Evolutionary conservation across 2,329 filamentous ascomycete species (phyloP).

Genomic region (Fusarium sublunatum): DNA sequence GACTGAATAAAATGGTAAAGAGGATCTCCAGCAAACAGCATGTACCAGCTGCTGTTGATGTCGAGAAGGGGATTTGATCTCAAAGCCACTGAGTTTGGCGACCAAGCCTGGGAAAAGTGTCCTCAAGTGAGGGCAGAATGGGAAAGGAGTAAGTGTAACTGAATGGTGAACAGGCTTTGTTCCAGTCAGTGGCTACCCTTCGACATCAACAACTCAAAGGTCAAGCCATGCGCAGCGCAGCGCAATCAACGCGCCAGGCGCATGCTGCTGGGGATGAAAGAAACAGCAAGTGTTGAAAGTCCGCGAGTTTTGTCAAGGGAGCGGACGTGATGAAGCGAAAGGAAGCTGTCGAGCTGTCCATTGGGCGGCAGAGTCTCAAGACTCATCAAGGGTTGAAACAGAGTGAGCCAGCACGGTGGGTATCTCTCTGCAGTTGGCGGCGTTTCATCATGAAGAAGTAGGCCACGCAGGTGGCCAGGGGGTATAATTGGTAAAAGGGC

Average conservation of each 20-base stretch:
- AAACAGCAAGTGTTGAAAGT: conserved; percentile 39
- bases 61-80: conserved; percentile 38
- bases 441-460: conserved; percentile 46
- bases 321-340: conserved; percentile 45
- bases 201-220: conserved; percentile 9
- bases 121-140: conserved; percentile 8
- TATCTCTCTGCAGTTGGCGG: conserved; percentile 39
- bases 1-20: conserved; percentile 38
- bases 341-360: conserved; percentile 44
- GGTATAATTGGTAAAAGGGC: conserved; percentile 33
- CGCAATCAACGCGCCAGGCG: conserved; percentile 48
- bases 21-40: conserved; percentile 40
- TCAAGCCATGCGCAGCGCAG: conserved; percentile 39
- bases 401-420: conserved; percentile 30
- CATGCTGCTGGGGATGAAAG: conserved; percentile 41
- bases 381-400: conserved; percentile 43
- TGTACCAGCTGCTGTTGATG: conserved; percentile 23
- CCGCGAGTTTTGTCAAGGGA: conserved; percentile 30
- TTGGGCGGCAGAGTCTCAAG: conserved; percentile 38
- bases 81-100: conserved; percentile 37
- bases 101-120: conserved; percentile 30
- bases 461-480: conserved; percentile 30
- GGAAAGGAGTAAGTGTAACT: neutral
- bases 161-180: conserved; percentile 18
- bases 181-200: conserved; percentile 37